Base-by-base conservation (phyloP, 805 yeast species). In the Metschnikowia proteae region DNA sequence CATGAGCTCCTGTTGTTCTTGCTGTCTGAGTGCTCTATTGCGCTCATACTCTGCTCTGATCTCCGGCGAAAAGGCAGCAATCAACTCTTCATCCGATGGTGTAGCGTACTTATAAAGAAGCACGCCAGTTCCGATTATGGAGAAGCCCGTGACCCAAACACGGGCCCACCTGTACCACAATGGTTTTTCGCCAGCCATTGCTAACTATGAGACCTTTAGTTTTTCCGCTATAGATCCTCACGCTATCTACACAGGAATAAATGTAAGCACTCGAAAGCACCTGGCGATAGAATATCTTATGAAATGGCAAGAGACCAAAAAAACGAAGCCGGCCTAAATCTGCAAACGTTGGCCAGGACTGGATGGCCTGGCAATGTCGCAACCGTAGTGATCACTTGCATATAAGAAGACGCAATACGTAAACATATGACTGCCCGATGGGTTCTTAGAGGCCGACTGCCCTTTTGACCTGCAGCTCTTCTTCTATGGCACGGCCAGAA, bases 81-180 rank as follows among this genome's bases (percentile, higher is more conserved):
- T 76, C 41, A 91, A 66, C 60, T 91, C 79, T 58, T 89, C 96
- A 55, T 88, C 96, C 1, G 91, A 79, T 3, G 98, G 98, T 0
- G 89, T 83, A 0, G 91, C 81, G 64, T 80, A 86, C 54, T 83
- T 85, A 69, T 69, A 84, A 13, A 86, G 70, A 5, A 87, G 55
- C 0, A 83, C 79, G n/a, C 97, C 98, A 0, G 81, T 59, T 4
- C 84, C 88, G 2, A 88, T 71, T 17, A 89, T 80, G 17, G 81
- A 77, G n/a, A 79, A 80, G 7, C 95, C 90, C 9, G 74, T 74
- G 27, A 76, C 73, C 56, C 74, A 74, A 8, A 81, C 83, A 51
- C 79, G 73, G 3, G 78, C 70, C 86, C 86, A 81, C 50, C 82
- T 76, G 51, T 70, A 68, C 82, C 82, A 79, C 47, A 80, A 66